A percentile compares a stretch with the other conserved stretches of the same genome.
Evolutionary conservation across 306 rosid genomes (phyloP).

Genomic region (Inga laurina): DNA sequence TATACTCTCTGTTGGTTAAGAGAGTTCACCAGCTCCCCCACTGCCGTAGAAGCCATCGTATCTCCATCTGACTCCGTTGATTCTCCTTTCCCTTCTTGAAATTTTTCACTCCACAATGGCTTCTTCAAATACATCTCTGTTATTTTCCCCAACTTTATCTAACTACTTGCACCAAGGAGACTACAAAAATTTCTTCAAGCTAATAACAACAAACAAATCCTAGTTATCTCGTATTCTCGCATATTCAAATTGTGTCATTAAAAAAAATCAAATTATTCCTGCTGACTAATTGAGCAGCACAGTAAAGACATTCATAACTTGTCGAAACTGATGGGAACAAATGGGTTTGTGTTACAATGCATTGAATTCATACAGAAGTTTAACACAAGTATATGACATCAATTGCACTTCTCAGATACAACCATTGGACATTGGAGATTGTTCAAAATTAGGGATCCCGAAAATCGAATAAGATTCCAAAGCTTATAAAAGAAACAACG

Average conservation of each 20-base stretch:
- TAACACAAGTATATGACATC: background rate
- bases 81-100: background rate
- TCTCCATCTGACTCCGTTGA: slow-evolving; percentile 26
- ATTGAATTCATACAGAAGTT: background rate
- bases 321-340: background rate
- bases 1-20: slow-evolving; percentile 67
- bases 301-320: background rate
- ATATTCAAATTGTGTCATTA: background rate
- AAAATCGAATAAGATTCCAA: background rate
- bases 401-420: background rate
- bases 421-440: background rate
- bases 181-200: background rate
- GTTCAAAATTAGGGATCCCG: background rate
- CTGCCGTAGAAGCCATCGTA: slow-evolving; percentile 29
- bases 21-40: slow-evolving; percentile 59
- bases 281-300: background rate
- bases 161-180: background rate
- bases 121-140: slow-evolving; percentile 17
- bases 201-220: background rate
- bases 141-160: background rate
- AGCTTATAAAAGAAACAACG: background rate
- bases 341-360: background rate
- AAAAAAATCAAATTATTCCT: background rate
- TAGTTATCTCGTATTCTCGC: background rate
- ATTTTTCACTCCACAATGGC: slow-evolving; percentile 1